phyloP scores from a whole-genome alignment of 805 yeast species.

The Torulaspora gathmanii region DNA sequence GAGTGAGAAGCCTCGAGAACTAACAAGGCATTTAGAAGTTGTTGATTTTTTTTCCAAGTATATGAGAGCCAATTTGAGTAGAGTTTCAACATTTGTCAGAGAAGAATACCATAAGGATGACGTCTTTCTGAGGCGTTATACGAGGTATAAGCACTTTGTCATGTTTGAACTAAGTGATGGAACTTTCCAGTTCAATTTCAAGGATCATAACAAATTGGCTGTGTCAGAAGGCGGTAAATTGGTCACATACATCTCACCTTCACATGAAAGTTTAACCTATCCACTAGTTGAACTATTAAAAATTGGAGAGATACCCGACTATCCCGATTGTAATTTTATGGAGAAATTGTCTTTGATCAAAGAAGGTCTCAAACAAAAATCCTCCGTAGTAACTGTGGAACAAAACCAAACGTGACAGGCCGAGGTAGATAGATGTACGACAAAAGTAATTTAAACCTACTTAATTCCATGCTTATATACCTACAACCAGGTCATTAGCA shows the following conservation, averaged over 20 bases:
- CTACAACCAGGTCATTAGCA: slow-evolving; percentile 1
- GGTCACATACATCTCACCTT: slow-evolving; percentile 77
- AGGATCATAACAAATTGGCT: slow-evolving; percentile 88
- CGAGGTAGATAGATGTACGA: neutral
- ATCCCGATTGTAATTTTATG: slow-evolving; percentile 42
- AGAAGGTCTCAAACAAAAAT: slow-evolving; percentile 51
- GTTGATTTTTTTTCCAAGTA: slow-evolving; percentile 85
- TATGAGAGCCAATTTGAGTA: slow-evolving; percentile 85
- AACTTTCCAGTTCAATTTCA: slow-evolving; percentile 88
- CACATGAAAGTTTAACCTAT: slow-evolving; percentile 63
- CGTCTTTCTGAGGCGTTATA: slow-evolving; percentile 75
- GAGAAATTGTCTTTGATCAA: slow-evolving; percentile 55
- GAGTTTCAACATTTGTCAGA: slow-evolving; percentile 54
- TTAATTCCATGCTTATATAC: slow-evolving; percentile 8
- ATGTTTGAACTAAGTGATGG: slow-evolving; percentile 94
- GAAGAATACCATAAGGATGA: slow-evolving; percentile 55
- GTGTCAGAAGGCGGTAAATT: slow-evolving; percentile 70
- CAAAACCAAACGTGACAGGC: slow-evolving; percentile 13
- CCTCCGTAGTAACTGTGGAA: slow-evolving; percentile 30
- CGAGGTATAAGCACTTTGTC: slow-evolving; percentile 72
- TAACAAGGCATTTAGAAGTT: slow-evolving; percentile 72
- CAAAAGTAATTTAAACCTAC: slow-evolving; percentile 5
- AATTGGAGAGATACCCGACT: slow-evolving; percentile 45
- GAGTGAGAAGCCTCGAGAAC: slow-evolving; percentile 41
- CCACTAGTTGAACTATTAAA: slow-evolving; percentile 48